phyloP scores from a whole-genome alignment of 768 basidiomycete species.

The Phylloporus sp. region DNA sequence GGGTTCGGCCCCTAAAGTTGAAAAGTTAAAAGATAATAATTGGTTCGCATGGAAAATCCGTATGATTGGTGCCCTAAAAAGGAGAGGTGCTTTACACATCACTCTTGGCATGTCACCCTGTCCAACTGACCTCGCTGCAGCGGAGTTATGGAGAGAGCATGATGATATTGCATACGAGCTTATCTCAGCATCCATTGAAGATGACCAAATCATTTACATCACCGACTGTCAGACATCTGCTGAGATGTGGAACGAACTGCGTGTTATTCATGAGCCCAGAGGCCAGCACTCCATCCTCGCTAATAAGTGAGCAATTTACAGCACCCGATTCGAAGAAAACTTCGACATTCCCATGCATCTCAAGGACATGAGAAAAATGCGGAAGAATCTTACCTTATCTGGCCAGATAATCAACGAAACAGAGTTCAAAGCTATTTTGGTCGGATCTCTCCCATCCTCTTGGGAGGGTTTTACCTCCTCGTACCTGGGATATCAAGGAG shows the following conservation, averaged over 20 bases:
- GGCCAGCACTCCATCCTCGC: neutral
- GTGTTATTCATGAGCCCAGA: neutral
- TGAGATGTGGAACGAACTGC: neutral
- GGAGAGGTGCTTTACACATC: neutral
- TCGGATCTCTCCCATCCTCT: neutral
- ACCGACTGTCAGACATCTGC: neutral
- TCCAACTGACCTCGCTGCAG: too few relatives aligned
- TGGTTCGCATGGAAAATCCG: neutral
- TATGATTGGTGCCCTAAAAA: neutral
- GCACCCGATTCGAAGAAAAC: neutral
- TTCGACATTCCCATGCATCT: neutral
- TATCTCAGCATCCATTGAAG: neutral
- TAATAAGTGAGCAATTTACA: neutral
- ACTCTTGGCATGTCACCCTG: too few relatives aligned
- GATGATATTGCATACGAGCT: neutral
- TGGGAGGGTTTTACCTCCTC: neutral
- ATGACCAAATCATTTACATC: neutral
- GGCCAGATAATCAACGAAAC: neutral
- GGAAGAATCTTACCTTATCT: neutral
- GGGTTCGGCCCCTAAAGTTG: neutral
- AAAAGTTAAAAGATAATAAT: neutral
- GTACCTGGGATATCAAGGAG: neutral
- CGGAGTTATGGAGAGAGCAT: too few relatives aligned
- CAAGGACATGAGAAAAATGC: neutral
- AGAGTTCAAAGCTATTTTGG: neutral